phyloP scores from a whole-genome alignment of 176 grass and related monocot species.

The Puya raimondii region DNA sequence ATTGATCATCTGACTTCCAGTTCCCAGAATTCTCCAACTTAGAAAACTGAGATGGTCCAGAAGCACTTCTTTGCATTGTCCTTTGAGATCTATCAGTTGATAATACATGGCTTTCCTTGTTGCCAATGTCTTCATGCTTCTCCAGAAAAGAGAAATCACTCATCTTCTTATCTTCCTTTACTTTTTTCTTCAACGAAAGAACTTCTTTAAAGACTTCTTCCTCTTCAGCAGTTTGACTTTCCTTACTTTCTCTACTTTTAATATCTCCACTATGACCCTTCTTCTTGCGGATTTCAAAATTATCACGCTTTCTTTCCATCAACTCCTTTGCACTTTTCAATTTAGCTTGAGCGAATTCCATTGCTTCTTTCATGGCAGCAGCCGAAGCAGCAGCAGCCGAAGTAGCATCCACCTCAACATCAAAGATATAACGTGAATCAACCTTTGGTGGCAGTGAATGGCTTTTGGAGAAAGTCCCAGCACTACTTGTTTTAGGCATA shows the following conservation, averaged over 20 bases:
- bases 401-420: slow-evolving; percentile 52
- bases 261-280: slow-evolving; percentile 25
- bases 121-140: slow-evolving; percentile 13
- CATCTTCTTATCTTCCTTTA: slow-evolving; percentile 29
- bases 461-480: slow-evolving; percentile 20
- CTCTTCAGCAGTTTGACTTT: slow-evolving; percentile 26
- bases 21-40: slow-evolving; percentile 48
- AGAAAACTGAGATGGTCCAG: slow-evolving; percentile 22
- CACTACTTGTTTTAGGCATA: slow-evolving; percentile 4
- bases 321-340: slow-evolving; percentile 92
- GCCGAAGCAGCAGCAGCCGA: slow-evolving; percentile 49
- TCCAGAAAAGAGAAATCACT: slow-evolving; percentile 15
- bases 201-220: slow-evolving; percentile 28
- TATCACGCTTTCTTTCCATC: slow-evolving; percentile 65
- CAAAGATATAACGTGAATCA: slow-evolving; percentile 22
- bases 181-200: slow-evolving; percentile 12
- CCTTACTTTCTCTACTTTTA: slow-evolving; percentile 34
- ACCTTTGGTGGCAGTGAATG: slow-evolving; percentile 23
- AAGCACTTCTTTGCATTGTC: slow-evolving; percentile 11
- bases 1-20: slow-evolving; percentile 66
- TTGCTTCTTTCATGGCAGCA: slow-evolving; percentile 80
- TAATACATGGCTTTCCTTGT: slow-evolving; percentile 22
- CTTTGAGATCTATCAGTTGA: slow-evolving; percentile 28
- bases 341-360: slow-evolving; percentile 87
- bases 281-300: slow-evolving; percentile 50